Evolutionary conservation across 2,329 filamentous ascomycete species (phyloP), one percentile per base, ranked within the genome.

Genomic region (Trichoderma cornu-damae): DNA sequence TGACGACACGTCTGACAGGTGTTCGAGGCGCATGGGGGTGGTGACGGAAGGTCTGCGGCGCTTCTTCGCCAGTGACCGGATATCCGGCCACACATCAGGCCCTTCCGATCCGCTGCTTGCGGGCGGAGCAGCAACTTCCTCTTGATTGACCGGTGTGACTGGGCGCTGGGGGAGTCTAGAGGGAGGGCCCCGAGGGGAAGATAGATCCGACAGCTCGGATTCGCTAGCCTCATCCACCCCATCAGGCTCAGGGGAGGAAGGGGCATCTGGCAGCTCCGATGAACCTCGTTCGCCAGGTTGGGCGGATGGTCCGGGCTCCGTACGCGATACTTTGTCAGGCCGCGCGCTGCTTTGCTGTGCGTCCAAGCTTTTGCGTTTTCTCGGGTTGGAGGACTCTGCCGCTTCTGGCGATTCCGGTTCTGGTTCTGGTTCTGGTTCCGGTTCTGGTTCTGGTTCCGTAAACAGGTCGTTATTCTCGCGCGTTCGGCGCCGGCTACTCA

Each of bases 321-420:
- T 61, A 7, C 69, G 71, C 43, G 62, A 68, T 26, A 63, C 63
- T 65, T 72, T 77, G 59, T 67, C 74, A 46, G 66, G 75, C 59
- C 65, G 71, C 58, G 66, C 71, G 22, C 68, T 70, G 42, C 65
- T 69, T 26, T 73, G 68, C 16, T 76, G 71, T 5, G 67, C 69
- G 59, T 79, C 78, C 2, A 74, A 71, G 16, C 79, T 83, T 66
- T 85, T 86, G 40, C 83, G 75, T 67, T 86, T 86, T 49, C 77
- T 76, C 7, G 79, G 70, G 51, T 69, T 70, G 4, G 73, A 65
- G 26, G 67, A 55, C 18, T 60, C 58, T 4, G 59, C 65, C 12
- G 61, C 63, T n/a, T 70, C 63, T 4, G 65, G 63, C 6, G 69
- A 66, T 24, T 53, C 56, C 26, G 65, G 62, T 6, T 52, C 62